Base-by-base conservation (phyloP, 192 early-diverging fungal species). In the Linnemannia elongata region DNA sequence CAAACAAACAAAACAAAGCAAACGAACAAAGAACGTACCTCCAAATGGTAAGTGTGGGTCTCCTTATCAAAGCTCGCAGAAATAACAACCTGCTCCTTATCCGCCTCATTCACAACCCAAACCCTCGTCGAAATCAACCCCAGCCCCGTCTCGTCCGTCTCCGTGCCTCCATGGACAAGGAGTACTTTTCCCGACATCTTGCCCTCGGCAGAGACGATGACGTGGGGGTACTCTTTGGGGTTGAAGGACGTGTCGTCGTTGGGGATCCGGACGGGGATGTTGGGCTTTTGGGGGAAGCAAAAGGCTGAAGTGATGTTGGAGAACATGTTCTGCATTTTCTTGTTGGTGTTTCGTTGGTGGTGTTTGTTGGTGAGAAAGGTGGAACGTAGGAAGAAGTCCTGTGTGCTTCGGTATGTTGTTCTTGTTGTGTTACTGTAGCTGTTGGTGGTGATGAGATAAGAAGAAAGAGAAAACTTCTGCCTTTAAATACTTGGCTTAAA, bases 171-270 rank as follows among this genome's bases (percentile, higher is more conserved):
- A 57, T 87, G 85, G 52, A 87, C 76, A 30, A 87, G 76, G 33
- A 22, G n/a, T 24, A 87, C 60, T 39, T 78, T 81, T 24, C 85
- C 85, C 0, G 60, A 44, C 57, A 87, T 39, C 24, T 44, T 68
- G 15, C 85, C 85, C 9, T 63, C 60, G 17, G 85, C 79, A 1
- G 6, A n/a, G 45, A 87, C 77, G 76, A 81, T 54, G 44, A 87
- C 78, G 45, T 87, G 81, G 20, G 85, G 76, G 68, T 81, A 87
- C 9, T 87, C 85, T 33, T 81, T 74, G 4, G 85, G 85, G 72
- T 87, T 87, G 68, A 87, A 87, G 18, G 76, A 81, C 12, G 85
- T 75, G 39, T 81, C 85, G 68, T 87, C 85, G 54, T 81, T 81
- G 20, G 85, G 80, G 57, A 87, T 68, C 6, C 85, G 78, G 18